Base-by-base conservation (phyloP, 2,329 filamentous ascomycete genomes). In the Ascochyta pisi region DNA sequence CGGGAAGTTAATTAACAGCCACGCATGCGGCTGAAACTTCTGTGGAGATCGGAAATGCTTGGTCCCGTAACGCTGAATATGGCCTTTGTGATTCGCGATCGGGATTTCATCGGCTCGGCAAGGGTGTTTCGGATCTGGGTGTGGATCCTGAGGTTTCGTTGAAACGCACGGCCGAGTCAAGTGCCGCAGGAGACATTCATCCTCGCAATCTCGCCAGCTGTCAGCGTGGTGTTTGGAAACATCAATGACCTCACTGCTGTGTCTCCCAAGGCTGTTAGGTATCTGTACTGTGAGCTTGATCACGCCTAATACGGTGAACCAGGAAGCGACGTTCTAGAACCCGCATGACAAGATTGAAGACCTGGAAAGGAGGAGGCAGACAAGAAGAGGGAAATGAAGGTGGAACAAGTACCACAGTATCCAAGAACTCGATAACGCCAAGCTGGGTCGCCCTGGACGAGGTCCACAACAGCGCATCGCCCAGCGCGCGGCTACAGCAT, bases 1-100 rank as follows among this genome's bases (percentile, higher is more conserved):
- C 56, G 51, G 60, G 63, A 66, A 37, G 60, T 70, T 67, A 47
- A 71, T 69, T 65, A 59, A 47, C 29, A 51, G 58, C 60, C 58
- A 59, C 44, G 63, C 41, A 54, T 50, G 41, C 53, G 61, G 50
- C 45, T 48, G 57, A 43, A 52, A 48, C 56, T 55, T 58, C 34
- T 48, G 48, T 50, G 45, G 44, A 42, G 10, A 48, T 29, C 29
- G 40, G 34, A 50, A 51, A 56, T 59, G 49, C 50, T 60, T 57
- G 35, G 54, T 35, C 43, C 43, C 43, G 44, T 49, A 44, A 52
- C 27, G 35, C 22, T 34, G 48, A 49, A 37, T 35, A 45, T 33
- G 26, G 31, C 6, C 7, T 26, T 13, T 52, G 33, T 63, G n/a
- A 63, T 62, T 63, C 45, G 59, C 27, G 44, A 44, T 24, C 27